Conservation (phyloP, 2,329 filamentous ascomycete species). For the Aspergillus caelatus region DNA sequence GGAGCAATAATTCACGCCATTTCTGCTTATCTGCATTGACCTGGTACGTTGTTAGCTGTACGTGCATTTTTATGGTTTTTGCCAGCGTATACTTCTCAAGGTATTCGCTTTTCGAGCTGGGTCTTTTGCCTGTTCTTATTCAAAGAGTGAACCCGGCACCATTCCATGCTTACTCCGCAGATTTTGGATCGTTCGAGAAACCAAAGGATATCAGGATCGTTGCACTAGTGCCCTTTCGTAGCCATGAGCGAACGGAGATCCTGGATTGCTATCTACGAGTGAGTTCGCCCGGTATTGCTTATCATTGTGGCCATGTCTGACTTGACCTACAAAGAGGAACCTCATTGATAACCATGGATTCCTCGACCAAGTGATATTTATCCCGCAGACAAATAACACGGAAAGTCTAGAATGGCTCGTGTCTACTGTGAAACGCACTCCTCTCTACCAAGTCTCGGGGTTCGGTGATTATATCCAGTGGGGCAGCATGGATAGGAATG, state of each 20-base stretch:
- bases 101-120: slow-evolving; percentile 23
- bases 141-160: slow-evolving; percentile 25
- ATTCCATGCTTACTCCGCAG: slow-evolving; percentile 35
- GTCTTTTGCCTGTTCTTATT: slow-evolving; percentile 23
- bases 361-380: slow-evolving; percentile 47
- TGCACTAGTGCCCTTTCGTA: slow-evolving; percentile 44
- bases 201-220: slow-evolving; percentile 40
- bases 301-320: not conserved
- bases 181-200: slow-evolving; percentile 32
- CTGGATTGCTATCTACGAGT: slow-evolving; percentile 48
- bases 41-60: slow-evolving; percentile 28
- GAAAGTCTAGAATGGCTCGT: slow-evolving; percentile 42
- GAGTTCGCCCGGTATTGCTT: not conserved
- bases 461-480: slow-evolving; percentile 14
- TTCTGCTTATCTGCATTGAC: slow-evolving; percentile 24
- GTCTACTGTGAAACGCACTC: slow-evolving; percentile 30
- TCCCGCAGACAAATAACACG: slow-evolving; percentile 41
- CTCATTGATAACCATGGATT: slow-evolving; percentile 43
- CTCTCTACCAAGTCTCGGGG: slow-evolving; percentile 31
- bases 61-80: slow-evolving; percentile 24
- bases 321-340: slow-evolving; percentile 33
- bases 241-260: slow-evolving; percentile 37
- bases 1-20: slow-evolving; percentile 17
- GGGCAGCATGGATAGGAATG: slow-evolving; percentile 22
- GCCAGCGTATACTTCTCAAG: slow-evolving; percentile 22